These are phyloP conservation scores for Pharnaceum exiguum DNA, from an alignment of 148 eudicot species.

Conservation along the genomic window DNA sequence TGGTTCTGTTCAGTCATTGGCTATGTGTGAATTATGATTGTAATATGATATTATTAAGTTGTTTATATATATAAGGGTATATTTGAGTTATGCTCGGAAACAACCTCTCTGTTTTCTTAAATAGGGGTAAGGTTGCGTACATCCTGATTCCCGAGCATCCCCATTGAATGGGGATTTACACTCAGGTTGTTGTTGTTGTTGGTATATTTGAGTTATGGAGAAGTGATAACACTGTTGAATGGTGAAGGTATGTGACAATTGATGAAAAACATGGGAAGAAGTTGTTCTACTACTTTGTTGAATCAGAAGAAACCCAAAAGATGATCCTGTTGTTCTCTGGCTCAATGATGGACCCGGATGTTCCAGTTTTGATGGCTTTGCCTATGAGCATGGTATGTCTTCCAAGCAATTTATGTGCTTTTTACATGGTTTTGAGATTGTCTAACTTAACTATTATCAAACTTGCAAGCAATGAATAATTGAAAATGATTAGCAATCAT, in stretches of 20 bases:
- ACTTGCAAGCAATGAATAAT: background rate
- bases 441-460: background rate
- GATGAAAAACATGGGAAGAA: conserved; percentile 76
- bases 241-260: conserved; percentile 68
- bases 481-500: too few species aligned
- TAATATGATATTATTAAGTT: too few species aligned
- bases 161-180: too few species aligned
- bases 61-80: too few species aligned
- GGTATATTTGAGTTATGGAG: too few species aligned
- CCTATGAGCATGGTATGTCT: conserved; percentile 71
- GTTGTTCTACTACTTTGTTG: conserved; percentile 58
- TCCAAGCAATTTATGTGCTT: background rate
- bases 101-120: too few species aligned
- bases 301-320: conserved; percentile 37
- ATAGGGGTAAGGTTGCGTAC: too few species aligned
- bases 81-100: too few species aligned
- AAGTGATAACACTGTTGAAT: background rate
- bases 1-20: too few species aligned
- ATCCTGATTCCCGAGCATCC: too few species aligned
- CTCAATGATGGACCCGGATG: conserved; percentile 59
- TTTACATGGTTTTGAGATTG: background rate
- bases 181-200: too few species aligned
- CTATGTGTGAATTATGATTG: too few species aligned
- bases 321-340: conserved; percentile 50
- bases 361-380: conserved; percentile 50